Evolutionary conservation across 2,329 filamentous ascomycete species (phyloP).

Genomic region (Apiospora saccharicola): DNA sequence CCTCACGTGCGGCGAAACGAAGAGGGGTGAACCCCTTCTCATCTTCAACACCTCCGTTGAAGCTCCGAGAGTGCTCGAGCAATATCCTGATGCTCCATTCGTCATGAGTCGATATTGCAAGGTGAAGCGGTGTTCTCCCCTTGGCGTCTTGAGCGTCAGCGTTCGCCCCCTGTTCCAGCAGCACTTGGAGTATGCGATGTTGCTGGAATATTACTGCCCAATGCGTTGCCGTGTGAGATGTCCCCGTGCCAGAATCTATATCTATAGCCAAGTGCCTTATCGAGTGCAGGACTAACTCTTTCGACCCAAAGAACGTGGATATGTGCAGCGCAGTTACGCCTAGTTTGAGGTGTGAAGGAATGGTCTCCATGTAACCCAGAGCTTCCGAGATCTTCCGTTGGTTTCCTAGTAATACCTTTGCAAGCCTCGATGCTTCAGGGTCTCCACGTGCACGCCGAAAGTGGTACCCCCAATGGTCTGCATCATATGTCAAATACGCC

Average conservation of each 20-base stretch:
- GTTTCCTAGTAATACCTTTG: neutral
- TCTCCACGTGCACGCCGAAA: neutral
- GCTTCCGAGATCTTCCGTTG: neutral
- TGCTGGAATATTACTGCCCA: constrained; percentile 3
- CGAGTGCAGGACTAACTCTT: neutral
- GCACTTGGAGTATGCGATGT: neutral
- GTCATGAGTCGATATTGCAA: neutral
- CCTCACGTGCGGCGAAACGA: neutral
- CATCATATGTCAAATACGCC: neutral
- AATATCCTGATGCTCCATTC: neutral
- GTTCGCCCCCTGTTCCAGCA: neutral
- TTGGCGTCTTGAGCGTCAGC: neutral
- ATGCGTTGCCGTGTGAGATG: neutral
- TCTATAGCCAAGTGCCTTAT: neutral
- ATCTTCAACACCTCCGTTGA: neutral
- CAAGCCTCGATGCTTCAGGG: neutral
- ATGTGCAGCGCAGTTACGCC: neutral
- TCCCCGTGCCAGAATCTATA: neutral
- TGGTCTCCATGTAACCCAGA: neutral
- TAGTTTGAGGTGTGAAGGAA: neutral
- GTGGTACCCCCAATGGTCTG: neutral
- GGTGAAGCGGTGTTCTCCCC: neutral
- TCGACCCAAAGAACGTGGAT: neutral
- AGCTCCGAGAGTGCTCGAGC: neutral
- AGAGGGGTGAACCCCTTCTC: neutral